A percentile compares a stretch with the other conserved stretches of the same genome.
These are phyloP conservation scores for Triticum turgidum DNA, from an alignment of 176 grass and related monocot genomes.

Conservation along the genomic window DNA sequence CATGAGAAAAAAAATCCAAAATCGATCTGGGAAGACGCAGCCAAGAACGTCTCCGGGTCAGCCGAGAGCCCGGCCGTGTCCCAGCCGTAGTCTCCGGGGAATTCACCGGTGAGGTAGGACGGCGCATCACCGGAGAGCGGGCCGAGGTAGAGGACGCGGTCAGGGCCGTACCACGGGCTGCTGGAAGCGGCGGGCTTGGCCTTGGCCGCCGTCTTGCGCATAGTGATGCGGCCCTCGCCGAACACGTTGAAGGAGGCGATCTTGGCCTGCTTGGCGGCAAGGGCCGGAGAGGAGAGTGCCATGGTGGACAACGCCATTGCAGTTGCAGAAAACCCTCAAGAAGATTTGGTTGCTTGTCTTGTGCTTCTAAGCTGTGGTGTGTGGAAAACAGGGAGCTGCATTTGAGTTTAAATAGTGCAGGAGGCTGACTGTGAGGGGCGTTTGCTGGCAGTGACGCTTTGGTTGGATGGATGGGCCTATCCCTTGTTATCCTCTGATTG, in stretches of 20 bases:
- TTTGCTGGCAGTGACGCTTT: not conserved
- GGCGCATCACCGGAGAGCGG: not conserved
- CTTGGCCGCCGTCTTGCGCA: not conserved
- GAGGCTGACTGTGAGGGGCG: not conserved
- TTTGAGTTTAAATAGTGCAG: constrained; percentile 33
- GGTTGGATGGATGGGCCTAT: constrained; percentile 23
- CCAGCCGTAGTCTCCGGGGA: not conserved
- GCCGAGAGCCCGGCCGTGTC: not conserved
- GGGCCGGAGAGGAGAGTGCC: constrained; percentile 22
- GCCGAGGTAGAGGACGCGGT: not conserved
- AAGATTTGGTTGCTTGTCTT: not conserved
- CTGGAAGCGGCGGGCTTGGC: not conserved
- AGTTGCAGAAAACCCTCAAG: not conserved
- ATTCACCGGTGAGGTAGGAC: not conserved
- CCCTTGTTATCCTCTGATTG: constrained; percentile 5
- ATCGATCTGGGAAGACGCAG: not conserved
- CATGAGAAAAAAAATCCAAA: no score
- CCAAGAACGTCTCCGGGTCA: not conserved
- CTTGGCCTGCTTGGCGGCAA: constrained; percentile 22
- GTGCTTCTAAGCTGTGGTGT: not conserved
- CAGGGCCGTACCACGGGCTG: not conserved
- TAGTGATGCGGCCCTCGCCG: constrained; percentile 33
- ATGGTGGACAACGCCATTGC: constrained; percentile 40
- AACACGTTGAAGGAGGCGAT: constrained; percentile 3
- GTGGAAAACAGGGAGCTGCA: not conserved